phyloP scores from a whole-genome alignment of 305 asterid species.

The Fraxinus paxiana region DNA sequence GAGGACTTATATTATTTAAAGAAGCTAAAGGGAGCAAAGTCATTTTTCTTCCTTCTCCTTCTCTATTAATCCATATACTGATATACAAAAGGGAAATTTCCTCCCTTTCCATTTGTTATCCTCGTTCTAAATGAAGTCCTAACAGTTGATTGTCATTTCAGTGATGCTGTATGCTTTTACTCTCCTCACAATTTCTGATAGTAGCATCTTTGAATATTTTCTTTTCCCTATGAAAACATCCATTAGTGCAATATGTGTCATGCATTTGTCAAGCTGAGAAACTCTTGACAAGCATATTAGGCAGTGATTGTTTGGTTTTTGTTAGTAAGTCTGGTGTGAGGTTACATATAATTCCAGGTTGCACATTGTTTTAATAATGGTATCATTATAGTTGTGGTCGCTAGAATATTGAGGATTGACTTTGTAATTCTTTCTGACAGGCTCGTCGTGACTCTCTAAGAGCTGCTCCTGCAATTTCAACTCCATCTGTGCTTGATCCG shows the following conservation, averaged over 20 bases:
- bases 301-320: neutral
- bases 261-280: slow-evolving; percentile 1
- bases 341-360: neutral
- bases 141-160: slow-evolving; percentile 11
- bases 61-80: neutral
- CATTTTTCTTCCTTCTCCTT: neutral
- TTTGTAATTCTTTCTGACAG: slow-evolving; percentile 33
- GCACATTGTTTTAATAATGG: slow-evolving; percentile 5
- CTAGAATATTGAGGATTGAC: neutral
- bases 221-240: neutral
- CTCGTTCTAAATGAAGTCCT: neutral
- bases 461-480: slow-evolving; percentile 40
- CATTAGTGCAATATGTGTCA: neutral
- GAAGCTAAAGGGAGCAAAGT: neutral
- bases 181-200: neutral
- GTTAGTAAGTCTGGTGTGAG: neutral
- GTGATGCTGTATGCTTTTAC: slow-evolving; percentile 1
- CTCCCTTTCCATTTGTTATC: neutral
- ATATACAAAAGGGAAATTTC: neutral
- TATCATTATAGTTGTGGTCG: neutral
- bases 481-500: slow-evolving; percentile 53
- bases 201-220: neutral
- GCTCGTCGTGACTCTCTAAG: slow-evolving; percentile 47
- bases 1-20: neutral
- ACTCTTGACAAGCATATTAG: slow-evolving; percentile 1